phyloP scores from a whole-genome alignment of 106 monocot genomes.

The Xerophyta viscosa region DNA sequence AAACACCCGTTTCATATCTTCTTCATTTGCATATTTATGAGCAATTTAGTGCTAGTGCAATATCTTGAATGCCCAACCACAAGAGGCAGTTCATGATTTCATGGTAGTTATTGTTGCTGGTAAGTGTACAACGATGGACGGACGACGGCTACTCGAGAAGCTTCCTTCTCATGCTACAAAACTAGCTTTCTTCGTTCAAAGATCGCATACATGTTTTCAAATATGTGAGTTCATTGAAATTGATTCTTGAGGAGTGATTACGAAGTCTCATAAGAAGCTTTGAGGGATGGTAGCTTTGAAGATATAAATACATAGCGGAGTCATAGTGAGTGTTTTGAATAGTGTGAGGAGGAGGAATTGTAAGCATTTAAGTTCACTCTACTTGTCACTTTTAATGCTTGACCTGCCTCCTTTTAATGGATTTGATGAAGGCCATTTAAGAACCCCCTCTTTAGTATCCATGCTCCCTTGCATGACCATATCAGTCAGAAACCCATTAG shows the following conservation, averaged over 20 bases:
- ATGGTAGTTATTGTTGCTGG: slow-evolving; percentile 17
- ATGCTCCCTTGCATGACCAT: slow-evolving; percentile 33
- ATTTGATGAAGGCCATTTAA: slow-evolving; percentile 65
- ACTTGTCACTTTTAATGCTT: slow-evolving; percentile 51
- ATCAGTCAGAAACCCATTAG: slow-evolving; percentile 13
- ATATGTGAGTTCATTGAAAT: too few relatives aligned
- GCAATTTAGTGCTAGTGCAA: slow-evolving; percentile 22
- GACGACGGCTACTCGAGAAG: too few relatives aligned
- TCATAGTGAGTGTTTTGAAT: slow-evolving; percentile 15
- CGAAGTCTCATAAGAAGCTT: too few relatives aligned
- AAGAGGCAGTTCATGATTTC: slow-evolving; percentile 36
- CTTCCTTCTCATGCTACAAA: too few relatives aligned
- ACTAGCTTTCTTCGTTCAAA: too few relatives aligned
- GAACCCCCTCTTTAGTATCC: slow-evolving; percentile 37
- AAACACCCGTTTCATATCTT: slow-evolving; percentile 1
- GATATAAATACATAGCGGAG: too few relatives aligned
- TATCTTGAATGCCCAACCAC: slow-evolving; percentile 40
- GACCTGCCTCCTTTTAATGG: slow-evolving; percentile 48
- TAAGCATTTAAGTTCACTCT: slow-evolving; percentile 59
- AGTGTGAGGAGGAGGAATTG: slow-evolving; percentile 27
- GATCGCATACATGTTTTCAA: too few relatives aligned
- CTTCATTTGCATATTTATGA: slow-evolving; percentile 12
- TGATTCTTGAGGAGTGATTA: too few relatives aligned
- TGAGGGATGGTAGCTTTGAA: too few relatives aligned
- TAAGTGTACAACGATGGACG: slow-evolving; percentile 5